Evolutionary conservation across 2,329 filamentous ascomycete genomes (phyloP).

Genomic region (Arthrobotrys pseudoclavata): DNA sequence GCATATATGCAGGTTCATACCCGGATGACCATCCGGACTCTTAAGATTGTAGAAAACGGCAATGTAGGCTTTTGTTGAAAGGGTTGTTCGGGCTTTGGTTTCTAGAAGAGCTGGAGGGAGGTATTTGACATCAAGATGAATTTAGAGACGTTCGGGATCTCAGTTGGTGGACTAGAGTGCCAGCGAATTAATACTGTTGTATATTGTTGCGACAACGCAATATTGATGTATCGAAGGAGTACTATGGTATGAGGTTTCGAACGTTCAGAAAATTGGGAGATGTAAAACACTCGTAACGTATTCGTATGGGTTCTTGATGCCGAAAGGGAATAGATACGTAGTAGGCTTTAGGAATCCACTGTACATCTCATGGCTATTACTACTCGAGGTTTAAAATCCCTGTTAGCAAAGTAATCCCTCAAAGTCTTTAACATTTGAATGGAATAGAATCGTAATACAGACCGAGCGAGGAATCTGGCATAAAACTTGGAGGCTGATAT

Average conservation of each 20-base stretch:
- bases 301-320: not conserved
- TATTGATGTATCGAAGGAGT: not conserved
- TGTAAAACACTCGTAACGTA: not conserved
- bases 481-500: not conserved
- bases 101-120: not conserved
- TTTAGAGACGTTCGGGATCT: slow-evolving; percentile 9
- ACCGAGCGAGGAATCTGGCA: not conserved
- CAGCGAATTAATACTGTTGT: slow-evolving; percentile 17
- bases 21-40: not conserved
- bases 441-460: not conserved
- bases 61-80: not conserved
- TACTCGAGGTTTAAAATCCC: not conserved
- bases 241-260: not conserved
- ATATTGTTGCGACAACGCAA: slow-evolving; percentile 15
- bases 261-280: not conserved
- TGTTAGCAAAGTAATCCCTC: not conserved
- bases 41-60: not conserved
- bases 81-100: not conserved
- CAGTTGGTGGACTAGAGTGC: slow-evolving; percentile 12
- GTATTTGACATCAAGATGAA: slow-evolving; percentile 4
- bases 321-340: not conserved
- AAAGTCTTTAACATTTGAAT: not conserved
- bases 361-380: not conserved
- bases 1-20: slow-evolving; percentile 4
- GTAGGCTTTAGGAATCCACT: not conserved